phyloP scores from a whole-genome alignment of 2,329 filamentous ascomycete genomes.

The Cladosporium austrohemisphaericum region DNA sequence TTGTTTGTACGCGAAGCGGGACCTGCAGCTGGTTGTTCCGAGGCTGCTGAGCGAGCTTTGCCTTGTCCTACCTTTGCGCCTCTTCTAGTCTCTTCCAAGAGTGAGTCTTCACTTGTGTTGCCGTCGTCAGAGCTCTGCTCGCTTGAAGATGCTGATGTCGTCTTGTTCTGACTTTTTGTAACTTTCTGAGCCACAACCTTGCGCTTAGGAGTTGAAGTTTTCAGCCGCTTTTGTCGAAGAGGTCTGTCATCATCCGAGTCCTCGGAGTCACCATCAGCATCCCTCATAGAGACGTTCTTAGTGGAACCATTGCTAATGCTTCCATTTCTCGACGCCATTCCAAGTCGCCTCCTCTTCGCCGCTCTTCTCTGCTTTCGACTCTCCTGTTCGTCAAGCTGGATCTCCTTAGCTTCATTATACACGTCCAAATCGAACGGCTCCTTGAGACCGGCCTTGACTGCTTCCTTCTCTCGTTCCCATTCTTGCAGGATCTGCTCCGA shows the following conservation, averaged over 20 bases:
- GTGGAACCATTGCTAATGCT: conserved; percentile 15
- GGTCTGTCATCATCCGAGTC: conserved; percentile 9
- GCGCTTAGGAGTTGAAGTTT: conserved; percentile 14
- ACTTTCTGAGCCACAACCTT: conserved; percentile 25
- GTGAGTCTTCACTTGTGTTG: conserved; percentile 6
- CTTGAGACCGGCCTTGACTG: neutral
- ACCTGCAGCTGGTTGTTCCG: too few species aligned
- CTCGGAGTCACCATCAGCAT: conserved; percentile 11
- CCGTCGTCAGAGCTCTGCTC: conserved; percentile 10
- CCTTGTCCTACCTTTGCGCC: too few species aligned
- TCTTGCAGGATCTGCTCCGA: conserved; percentile 16
- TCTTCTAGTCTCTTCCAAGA: neutral
- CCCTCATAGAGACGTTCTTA: conserved; percentile 16
- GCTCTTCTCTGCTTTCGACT: conserved; percentile 21
- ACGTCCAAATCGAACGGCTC: conserved; percentile 24
- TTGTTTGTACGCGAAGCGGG: too few species aligned
- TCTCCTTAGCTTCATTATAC: conserved; percentile 20
- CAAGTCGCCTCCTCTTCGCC: conserved; percentile 25
- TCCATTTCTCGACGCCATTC: conserved; percentile 11
- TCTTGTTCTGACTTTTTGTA: conserved; percentile 1
- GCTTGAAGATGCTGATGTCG: conserved; percentile 5
- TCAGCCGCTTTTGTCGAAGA: neutral
- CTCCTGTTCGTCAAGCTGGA: conserved; percentile 12
- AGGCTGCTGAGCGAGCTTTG: too few species aligned
- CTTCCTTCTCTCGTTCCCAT: conserved; percentile 25